These are phyloP conservation scores for Xylaria sp. DNA, from an alignment of 2,329 filamentous ascomycete species.

Conservation along the genomic window DNA sequence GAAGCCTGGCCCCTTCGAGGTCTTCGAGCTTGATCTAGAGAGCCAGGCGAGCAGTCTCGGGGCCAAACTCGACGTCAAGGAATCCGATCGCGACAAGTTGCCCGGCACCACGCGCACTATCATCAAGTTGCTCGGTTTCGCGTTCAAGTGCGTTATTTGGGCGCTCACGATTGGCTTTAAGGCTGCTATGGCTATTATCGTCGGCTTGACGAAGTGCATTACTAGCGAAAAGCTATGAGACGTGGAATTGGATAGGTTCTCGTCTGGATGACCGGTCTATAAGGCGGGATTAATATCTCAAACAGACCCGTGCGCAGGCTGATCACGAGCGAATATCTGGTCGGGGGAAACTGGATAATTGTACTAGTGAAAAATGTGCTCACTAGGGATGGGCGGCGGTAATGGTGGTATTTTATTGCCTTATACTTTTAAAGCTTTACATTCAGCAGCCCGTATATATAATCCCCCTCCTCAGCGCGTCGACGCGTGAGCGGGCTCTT, in stretches of 20 bases:
- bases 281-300: no score
- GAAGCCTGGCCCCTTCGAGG: slow-evolving; percentile 60
- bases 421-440: slow-evolving; percentile 4
- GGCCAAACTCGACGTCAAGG: slow-evolving; percentile 55
- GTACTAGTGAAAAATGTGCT: slow-evolving; percentile 15
- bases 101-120: slow-evolving; percentile 61
- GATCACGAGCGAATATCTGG: no score
- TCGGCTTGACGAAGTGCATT: slow-evolving; percentile 63
- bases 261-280: background rate
- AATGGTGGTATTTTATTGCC: slow-evolving; percentile 1
- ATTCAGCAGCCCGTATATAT: slow-evolving; percentile 9
- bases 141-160: slow-evolving; percentile 70
- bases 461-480: slow-evolving; percentile 7
- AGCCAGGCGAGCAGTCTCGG: slow-evolving; percentile 65
- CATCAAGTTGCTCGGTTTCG: slow-evolving; percentile 62
- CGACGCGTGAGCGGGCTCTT: slow-evolving; percentile 16
- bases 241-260: background rate
- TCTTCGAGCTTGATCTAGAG: slow-evolving; percentile 71
- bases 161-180: slow-evolving; percentile 66
- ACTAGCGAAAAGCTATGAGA: slow-evolving; percentile 55
- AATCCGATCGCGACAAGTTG: slow-evolving; percentile 58
- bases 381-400: slow-evolving; percentile 12
- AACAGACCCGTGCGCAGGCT: no score
- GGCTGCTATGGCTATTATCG: slow-evolving; percentile 61
- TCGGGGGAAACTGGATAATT: no score